Evolutionary conservation across 495 filamentous ascomycete species (phyloP), one percentile per base, ranked within the genome.

Genomic region (Polyplosphaeria fusca): DNA sequence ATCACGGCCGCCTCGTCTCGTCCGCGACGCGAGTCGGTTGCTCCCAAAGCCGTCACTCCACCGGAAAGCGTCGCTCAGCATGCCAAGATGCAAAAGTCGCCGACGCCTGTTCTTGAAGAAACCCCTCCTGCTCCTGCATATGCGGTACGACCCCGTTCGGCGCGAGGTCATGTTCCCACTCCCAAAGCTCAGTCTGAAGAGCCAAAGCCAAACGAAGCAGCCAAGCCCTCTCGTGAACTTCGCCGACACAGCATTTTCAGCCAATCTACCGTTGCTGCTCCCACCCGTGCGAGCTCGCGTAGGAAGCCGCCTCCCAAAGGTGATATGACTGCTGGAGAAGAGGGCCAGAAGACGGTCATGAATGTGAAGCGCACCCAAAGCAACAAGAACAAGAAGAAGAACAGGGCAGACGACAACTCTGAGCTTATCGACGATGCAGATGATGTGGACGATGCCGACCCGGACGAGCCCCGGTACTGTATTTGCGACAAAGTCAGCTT

Each of bases 401-500:
- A 76, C 32, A 40, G 37, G 40, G 61, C 49, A n/a, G 69, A 61
- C 16, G 70, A 70, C 30, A 74, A 73, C 42, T 71, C 72, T 60
- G 76, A 76, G 54, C 72, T 74, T 5, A 89, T 95, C 4, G 91
- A 95, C 64, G 76, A 86, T 54, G 89, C 95, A 63, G 90, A 95
- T n/a, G 53, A n/a, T n/a, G 89, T 95, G 5, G 91, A 95, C 64
- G 76, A 86, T 54, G 89, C 95, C 64, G 90, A 95, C 71, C 84
- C 88, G 4, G 79, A 91, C 60, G 93, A 96, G 73, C 85, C 88
- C 13, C 77, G 84, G 46, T 98, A 96, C 69, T 98, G 93, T 70
- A 68, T 93, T 12, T 98, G 93, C 71, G 86, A 90, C 54, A 80
- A 92, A 51, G 90, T 97, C 38, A 95, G 89, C 67, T 95, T 84